A percentile compares a stretch with the other conserved stretches of the same genome.
Conservation (phyloP, 2,329 filamentous ascomycete genomes). For the Diaporthe destruens region DNA sequence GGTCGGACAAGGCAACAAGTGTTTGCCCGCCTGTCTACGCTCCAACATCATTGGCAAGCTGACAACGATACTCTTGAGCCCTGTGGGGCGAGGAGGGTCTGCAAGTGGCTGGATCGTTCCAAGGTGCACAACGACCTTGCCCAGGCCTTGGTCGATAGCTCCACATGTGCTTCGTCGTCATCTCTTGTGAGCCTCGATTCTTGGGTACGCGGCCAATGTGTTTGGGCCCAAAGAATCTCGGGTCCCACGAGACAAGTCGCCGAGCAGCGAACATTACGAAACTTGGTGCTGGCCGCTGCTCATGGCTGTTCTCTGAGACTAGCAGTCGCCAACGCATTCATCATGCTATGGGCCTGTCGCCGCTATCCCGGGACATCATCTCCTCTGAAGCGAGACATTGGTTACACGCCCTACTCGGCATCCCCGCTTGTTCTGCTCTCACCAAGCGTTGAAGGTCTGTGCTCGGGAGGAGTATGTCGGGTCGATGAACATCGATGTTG, state of each 20-base stretch:
- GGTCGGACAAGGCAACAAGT: background rate
- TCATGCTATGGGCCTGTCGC: background rate
- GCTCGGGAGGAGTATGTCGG: background rate
- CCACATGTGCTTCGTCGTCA: background rate
- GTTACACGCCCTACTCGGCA: slow-evolving; percentile 19
- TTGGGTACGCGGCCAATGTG: background rate
- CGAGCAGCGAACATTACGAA: slow-evolving; percentile 15
- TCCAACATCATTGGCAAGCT: background rate
- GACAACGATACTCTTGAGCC: background rate
- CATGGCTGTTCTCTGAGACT: background rate
- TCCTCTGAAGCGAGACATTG: slow-evolving; percentile 24
- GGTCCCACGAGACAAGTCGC: slow-evolving; percentile 17
- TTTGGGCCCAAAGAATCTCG: slow-evolving; percentile 8
- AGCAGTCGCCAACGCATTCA: slow-evolving; percentile 1
- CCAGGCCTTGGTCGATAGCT: background rate
- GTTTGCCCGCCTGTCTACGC: background rate
- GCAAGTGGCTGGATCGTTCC: background rate
- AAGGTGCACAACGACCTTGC: background rate
- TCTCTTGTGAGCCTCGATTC: background rate
- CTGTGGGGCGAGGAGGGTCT: background rate
- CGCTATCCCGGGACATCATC: slow-evolving; percentile 7
- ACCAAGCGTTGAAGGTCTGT: background rate
- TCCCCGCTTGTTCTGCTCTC: background rate
- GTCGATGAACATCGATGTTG: background rate
- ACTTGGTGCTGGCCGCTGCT: background rate